These are phyloP conservation scores for Epichloe amarillans DNA, from an alignment of 2,329 filamentous ascomycete species.

Conservation along the genomic window DNA sequence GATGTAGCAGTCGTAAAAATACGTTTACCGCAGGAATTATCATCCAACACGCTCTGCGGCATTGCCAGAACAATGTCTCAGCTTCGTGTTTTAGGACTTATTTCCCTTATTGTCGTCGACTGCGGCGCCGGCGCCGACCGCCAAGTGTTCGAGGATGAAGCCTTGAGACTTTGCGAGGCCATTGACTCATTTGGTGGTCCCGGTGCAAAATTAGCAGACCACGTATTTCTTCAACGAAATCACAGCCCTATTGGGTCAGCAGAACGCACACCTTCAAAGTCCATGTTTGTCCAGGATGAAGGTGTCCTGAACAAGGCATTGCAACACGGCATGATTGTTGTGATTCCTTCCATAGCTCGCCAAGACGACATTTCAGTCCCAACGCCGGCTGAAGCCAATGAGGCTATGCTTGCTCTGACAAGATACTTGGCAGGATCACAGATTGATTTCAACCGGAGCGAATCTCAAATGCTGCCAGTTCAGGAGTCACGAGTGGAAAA, in stretches of 20 bases:
- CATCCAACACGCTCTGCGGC: slow-evolving; percentile 55
- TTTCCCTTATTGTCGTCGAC: slow-evolving; percentile 73
- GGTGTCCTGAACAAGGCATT: slow-evolving; percentile 20
- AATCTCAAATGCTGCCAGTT: slow-evolving; percentile 7
- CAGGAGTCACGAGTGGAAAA: slow-evolving; percentile 28
- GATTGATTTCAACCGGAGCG: slow-evolving; percentile 14
- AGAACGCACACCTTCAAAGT: slow-evolving; percentile 12
- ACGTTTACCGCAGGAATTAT: slow-evolving; percentile 55
- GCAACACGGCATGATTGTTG: slow-evolving; percentile 20
- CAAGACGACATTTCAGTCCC: slow-evolving; percentile 26
- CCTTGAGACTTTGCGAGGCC: slow-evolving; percentile 58
- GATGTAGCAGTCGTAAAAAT: slow-evolving; percentile 80
- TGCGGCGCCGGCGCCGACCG: slow-evolving; percentile 34
- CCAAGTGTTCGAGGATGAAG: slow-evolving; percentile 44
- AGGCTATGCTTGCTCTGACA: slow-evolving; percentile 64
- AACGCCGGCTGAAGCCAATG: slow-evolving; percentile 32
- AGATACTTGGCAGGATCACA: slow-evolving; percentile 60
- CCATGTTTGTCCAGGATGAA: slow-evolving; percentile 18
- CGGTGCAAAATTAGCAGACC: slow-evolving; percentile 55
- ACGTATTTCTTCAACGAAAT: slow-evolving; percentile 13
- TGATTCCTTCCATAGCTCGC: slow-evolving; percentile 29
- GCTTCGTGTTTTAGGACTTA: slow-evolving; percentile 67
- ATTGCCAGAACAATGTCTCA: slow-evolving; percentile 76
- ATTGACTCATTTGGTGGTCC: slow-evolving; percentile 57
- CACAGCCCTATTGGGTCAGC: neutral